phyloP scores from a whole-genome alignment of 176 grass and related monocot genomes.

The Areca catechu region DNA sequence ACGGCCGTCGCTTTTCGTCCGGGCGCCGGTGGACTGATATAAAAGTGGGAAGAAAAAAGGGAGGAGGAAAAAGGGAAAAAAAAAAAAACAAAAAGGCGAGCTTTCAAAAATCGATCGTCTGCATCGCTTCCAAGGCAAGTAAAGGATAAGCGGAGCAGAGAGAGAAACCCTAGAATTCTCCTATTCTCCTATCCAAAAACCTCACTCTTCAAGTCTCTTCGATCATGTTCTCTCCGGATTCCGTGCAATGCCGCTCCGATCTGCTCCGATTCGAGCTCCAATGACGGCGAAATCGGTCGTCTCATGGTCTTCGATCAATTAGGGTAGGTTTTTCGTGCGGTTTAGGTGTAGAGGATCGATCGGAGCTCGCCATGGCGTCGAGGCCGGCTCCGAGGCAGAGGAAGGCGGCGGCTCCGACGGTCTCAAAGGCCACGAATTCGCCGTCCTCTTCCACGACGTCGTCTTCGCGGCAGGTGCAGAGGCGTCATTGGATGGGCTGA shows the following conservation, averaged over 20 bases:
- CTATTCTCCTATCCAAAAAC: slow-evolving; percentile 21
- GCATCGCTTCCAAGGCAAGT: slow-evolving; percentile 70
- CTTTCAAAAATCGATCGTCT: slow-evolving; percentile 2
- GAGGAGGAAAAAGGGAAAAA: background rate
- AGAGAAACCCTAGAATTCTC: slow-evolving; percentile 51
- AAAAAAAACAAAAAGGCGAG: slow-evolving; percentile 7
- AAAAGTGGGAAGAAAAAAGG: background rate
- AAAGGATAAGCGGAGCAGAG: slow-evolving; percentile 24
- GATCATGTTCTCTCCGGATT: slow-evolving; percentile 13
- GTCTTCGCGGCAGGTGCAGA: slow-evolving; percentile 57
- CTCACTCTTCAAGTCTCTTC: slow-evolving; percentile 11
- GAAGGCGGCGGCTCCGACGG: slow-evolving; percentile 24
- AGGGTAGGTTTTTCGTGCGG: background rate
- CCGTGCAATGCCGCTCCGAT: slow-evolving; percentile 34
- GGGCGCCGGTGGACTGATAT: slow-evolving; percentile 4
- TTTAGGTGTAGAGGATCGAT: background rate
- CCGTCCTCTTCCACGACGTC: slow-evolving; percentile 77
- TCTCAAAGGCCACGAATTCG: slow-evolving; percentile 36
- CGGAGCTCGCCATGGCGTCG: slow-evolving; percentile 6
- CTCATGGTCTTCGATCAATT: background rate
- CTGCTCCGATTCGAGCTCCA: slow-evolving; percentile 26
- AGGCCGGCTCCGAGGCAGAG: slow-evolving; percentile 37
- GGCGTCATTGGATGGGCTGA: slow-evolving; percentile 54
- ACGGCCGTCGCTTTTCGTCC: background rate
- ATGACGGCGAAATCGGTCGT: slow-evolving; percentile 31